Percentiles rank a stretch among this genome's conserved stretches.
Evolutionary conservation across 164 flowering plant genomes (phyloP).

Genomic region (Tinospora cordifolia): DNA sequence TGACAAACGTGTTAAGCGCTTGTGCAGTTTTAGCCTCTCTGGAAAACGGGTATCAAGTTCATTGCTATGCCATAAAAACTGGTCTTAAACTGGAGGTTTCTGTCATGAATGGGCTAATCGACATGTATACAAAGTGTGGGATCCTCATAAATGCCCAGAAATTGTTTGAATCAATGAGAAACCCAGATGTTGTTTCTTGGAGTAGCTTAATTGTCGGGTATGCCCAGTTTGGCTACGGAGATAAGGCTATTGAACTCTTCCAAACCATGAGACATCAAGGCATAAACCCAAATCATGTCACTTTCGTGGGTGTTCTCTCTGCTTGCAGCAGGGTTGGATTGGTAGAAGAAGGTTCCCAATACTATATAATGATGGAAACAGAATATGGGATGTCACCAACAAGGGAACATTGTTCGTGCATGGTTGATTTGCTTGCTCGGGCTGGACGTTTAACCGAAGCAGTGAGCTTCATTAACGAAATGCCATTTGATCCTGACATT

Average conservation of each 20-base stretch:
- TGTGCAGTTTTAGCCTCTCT: too few species aligned
- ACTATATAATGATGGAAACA: too few species aligned
- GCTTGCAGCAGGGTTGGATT: too few species aligned
- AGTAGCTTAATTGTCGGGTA: too few species aligned
- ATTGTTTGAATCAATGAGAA: constrained; percentile 35
- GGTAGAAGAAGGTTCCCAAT: too few species aligned
- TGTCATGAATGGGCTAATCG: constrained; percentile 45
- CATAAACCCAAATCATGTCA: too few species aligned
- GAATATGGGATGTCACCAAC: constrained; percentile 25
- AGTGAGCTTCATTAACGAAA: constrained; percentile 39
- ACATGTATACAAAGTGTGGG: constrained; percentile 68
- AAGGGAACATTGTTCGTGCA: constrained; percentile 54
- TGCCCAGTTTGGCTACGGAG: too few species aligned
- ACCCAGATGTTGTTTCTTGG: too few species aligned
- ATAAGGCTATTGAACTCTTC: too few species aligned
- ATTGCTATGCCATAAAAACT: constrained; percentile 32
- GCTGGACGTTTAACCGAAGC: constrained; percentile 54
- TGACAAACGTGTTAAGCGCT: too few species aligned
- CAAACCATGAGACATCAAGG: too few species aligned
- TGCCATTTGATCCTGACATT: constrained; percentile 47
- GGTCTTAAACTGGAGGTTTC: constrained; percentile 35
- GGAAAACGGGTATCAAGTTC: constrained; percentile 48
- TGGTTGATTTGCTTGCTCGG: constrained; percentile 60
- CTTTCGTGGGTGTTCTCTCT: too few species aligned
- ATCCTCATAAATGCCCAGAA: constrained; percentile 32